phyloP scores from a whole-genome alignment of 1,284 basidiomycete species.

The Microbotryum saponariae region DNA sequence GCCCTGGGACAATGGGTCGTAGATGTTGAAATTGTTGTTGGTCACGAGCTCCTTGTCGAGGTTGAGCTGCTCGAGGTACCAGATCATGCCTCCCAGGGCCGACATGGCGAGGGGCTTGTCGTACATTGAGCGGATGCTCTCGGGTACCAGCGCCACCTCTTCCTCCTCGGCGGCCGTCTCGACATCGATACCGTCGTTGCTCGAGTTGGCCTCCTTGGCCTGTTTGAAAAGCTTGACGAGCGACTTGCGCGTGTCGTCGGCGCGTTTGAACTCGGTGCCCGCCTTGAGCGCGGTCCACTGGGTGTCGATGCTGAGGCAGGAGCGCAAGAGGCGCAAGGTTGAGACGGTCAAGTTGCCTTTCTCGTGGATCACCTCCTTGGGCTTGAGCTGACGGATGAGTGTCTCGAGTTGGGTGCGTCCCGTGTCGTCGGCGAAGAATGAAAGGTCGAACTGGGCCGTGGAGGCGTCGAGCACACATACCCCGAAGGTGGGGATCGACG shows the following conservation, averaged over 20 bases:
- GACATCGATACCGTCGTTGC: constrained; percentile 1
- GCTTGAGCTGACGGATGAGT: constrained; percentile 79
- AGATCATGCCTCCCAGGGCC: constrained; percentile 80
- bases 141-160: constrained; percentile 55
- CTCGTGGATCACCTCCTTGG: constrained; percentile 86
- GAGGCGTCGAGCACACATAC: constrained; percentile 91
- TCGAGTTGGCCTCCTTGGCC: constrained; percentile 39
- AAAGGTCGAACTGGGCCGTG: constrained; percentile 91
- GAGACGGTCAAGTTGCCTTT: constrained; percentile 74
- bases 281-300: constrained; percentile 76
- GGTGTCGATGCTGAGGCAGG: constrained; percentile 66
- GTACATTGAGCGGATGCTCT: constrained; percentile 55
- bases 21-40: constrained; percentile 92
- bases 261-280: constrained; percentile 68
- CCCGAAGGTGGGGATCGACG: constrained; percentile 55
- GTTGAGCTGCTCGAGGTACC: constrained; percentile 86
- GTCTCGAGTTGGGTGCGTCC: constrained; percentile 91
- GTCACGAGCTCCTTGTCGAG: constrained; percentile 85
- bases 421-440: constrained; percentile 83
- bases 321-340: constrained; percentile 71
- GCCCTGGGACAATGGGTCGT: constrained; percentile 84
- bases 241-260: constrained; percentile 62
- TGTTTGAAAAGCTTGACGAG: constrained; percentile 60
- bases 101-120: constrained; percentile 62
- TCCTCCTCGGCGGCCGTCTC: constrained; percentile 45